Evolutionary conservation across 2,329 filamentous ascomycete species (phyloP).

Genomic region (Botrytis deweyae): DNA sequence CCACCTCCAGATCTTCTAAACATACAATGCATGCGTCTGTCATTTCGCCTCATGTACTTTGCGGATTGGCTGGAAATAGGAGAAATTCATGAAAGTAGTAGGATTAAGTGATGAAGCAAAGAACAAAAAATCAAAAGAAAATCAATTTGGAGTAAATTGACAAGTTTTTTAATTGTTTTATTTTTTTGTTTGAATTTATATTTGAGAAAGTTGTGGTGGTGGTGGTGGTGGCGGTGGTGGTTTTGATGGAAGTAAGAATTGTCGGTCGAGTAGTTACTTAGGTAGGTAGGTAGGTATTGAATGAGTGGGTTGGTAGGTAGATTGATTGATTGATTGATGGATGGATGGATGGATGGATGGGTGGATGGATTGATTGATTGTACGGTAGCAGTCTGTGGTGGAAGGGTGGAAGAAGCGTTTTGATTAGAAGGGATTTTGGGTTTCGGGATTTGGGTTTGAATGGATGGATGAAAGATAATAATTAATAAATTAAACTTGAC

Average conservation of each 20-base stretch:
- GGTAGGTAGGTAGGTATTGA: not conserved
- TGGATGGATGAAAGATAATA: not conserved
- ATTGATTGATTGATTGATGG: not conserved
- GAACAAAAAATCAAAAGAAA: not conserved
- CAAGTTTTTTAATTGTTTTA: not conserved
- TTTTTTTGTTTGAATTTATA: not conserved
- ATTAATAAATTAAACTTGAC: not conserved
- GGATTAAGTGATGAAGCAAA: not conserved
- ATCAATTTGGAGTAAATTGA: not conserved
- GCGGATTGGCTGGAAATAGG: not conserved
- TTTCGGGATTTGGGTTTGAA: not conserved
- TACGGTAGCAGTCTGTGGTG: not conserved
- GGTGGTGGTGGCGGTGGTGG: not conserved
- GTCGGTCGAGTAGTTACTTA: not conserved
- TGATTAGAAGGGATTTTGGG: not conserved
- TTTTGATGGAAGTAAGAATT: not conserved
- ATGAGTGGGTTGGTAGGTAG: not conserved
- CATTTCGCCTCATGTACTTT: constrained; percentile 32
- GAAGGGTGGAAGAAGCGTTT: not conserved
- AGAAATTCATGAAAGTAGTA: not conserved
- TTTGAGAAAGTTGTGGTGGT: not conserved
- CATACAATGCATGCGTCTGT: constrained; percentile 70
- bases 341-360: not conserved
- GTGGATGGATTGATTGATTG: not conserved
- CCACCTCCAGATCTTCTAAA: constrained; percentile 56